Conservation (phyloP, 2,329 filamentous ascomycete species). For the Phialocephala sp. region DNA sequence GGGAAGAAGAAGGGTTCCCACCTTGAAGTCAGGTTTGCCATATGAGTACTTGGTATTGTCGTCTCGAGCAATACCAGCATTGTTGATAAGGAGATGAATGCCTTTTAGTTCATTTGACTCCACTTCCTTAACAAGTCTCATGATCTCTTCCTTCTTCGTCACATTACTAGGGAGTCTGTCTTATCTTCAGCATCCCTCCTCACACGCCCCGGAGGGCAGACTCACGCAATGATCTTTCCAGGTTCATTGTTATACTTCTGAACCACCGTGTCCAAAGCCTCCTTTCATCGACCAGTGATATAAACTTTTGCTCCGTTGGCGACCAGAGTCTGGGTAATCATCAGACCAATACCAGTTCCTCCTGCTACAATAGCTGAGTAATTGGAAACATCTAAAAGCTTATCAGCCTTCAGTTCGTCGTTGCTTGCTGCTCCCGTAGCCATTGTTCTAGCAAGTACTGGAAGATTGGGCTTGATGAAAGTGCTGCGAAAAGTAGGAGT, state of each 20-base stretch:
- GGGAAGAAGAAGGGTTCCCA: constrained; percentile 24
- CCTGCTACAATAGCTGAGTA: constrained; percentile 31
- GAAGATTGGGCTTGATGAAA: constrained; percentile 22
- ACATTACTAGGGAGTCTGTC: constrained; percentile 58
- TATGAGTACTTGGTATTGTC: constrained; percentile 55
- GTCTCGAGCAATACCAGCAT: constrained; percentile 62
- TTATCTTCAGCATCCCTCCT: neutral
- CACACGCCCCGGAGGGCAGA: constrained; percentile 9
- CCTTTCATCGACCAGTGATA: constrained; percentile 37
- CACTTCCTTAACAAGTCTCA: constrained; percentile 58
- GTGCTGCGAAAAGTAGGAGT: constrained; percentile 9
- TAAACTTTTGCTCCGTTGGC: constrained; percentile 42
- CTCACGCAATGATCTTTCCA: constrained; percentile 40
- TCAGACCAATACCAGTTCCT: constrained; percentile 39
- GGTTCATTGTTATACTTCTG: constrained; percentile 58
- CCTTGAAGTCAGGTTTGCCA: constrained; percentile 53
- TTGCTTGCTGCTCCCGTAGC: constrained; percentile 27
- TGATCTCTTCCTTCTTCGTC: constrained; percentile 62
- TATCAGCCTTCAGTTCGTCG: constrained; percentile 35
- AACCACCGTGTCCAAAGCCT: constrained; percentile 39
- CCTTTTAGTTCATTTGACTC: constrained; percentile 57
- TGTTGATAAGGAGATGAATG: constrained; percentile 62
- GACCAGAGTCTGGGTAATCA: constrained; percentile 40
- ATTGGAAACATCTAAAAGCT: constrained; percentile 32
- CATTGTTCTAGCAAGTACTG: constrained; percentile 24